Percentiles rank a stretch among this genome's conserved stretches.
These are phyloP conservation scores for Camellia japonica DNA, from an alignment of 148 eudicot species.

Conservation along the genomic window DNA sequence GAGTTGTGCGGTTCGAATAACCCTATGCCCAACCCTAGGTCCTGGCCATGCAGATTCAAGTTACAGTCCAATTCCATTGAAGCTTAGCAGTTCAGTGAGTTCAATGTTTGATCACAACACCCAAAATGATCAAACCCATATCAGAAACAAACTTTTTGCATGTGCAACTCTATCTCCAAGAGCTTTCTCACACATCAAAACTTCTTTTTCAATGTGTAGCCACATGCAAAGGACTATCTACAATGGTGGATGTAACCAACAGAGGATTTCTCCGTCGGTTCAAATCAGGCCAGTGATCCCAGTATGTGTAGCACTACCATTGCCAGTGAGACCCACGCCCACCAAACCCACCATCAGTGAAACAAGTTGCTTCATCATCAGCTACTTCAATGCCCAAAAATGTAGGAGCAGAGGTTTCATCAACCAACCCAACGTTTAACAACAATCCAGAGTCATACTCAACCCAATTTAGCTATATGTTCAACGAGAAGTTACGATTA, in stretches of 20 bases:
- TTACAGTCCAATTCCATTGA: neutral
- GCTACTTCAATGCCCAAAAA: slow-evolving; percentile 3
- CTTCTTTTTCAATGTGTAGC: too few relatives aligned
- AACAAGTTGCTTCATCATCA: slow-evolving; percentile 11
- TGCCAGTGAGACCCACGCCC: neutral
- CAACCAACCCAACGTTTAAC: too few relatives aligned
- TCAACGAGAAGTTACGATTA: neutral
- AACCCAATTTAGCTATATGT: neutral
- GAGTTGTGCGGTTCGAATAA: too few relatives aligned
- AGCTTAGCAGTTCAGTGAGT: neutral
- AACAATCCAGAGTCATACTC: neutral
- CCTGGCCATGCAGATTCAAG: neutral
- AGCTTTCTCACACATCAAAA: too few relatives aligned
- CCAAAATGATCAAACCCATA: slow-evolving; percentile 18
- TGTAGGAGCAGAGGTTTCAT: neutral
- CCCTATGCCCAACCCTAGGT: too few relatives aligned
- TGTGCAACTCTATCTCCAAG: slow-evolving; percentile 2
- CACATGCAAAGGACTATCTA: too few relatives aligned
- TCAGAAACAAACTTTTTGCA: slow-evolving; percentile 23
- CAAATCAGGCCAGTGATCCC: slow-evolving; percentile 44
- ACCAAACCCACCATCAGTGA: slow-evolving; percentile 1
- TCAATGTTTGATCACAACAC: slow-evolving; percentile 14
- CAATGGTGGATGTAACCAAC: neutral
- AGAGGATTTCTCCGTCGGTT: slow-evolving; percentile 38
- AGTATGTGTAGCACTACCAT: slow-evolving; percentile 39